phyloP scores from a whole-genome alignment of 106 monocot genomes.

The Allium fistulosum region DNA sequence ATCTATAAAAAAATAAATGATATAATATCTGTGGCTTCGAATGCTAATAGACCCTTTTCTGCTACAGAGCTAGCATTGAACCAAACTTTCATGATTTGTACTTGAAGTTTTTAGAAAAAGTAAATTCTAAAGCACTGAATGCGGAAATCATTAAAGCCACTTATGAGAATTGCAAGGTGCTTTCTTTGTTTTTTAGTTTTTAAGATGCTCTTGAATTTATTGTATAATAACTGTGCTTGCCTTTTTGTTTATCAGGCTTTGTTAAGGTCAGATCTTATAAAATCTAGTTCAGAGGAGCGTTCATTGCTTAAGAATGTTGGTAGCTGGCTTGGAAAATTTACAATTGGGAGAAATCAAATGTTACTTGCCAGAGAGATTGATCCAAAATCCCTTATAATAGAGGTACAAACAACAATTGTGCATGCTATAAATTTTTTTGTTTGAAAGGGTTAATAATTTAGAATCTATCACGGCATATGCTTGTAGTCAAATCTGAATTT shows the following conservation, averaged over 20 bases:
- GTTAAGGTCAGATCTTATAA: slow-evolving; percentile 85
- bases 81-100: slow-evolving; percentile 99
- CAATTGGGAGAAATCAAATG: slow-evolving; percentile 89
- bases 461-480: no score
- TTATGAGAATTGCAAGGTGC: slow-evolving; percentile 99
- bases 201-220: no score
- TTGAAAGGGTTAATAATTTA: no score
- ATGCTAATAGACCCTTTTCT: not conserved
- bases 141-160: slow-evolving; percentile 93
- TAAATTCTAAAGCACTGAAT: slow-evolving; percentile 75
- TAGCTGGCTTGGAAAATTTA: slow-evolving; percentile 98
- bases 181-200: not conserved
- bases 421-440: no score
- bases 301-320: slow-evolving; percentile 99
- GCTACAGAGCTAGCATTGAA: slow-evolving; percentile 91
- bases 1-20: not conserved
- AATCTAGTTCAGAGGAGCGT: slow-evolving; percentile 97
- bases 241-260: slow-evolving; percentile 44
- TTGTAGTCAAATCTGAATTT: no score
- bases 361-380: slow-evolving; percentile 88
- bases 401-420: slow-evolving; percentile 36
- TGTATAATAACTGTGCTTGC: no score
- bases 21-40: not conserved
- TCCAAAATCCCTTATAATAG: slow-evolving; percentile 81
- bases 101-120: slow-evolving; percentile 87